Base-by-base conservation (phyloP, 2,329 filamentous ascomycete genomes). In the Ophiocordyceps camponoti-leonardi region DNA sequence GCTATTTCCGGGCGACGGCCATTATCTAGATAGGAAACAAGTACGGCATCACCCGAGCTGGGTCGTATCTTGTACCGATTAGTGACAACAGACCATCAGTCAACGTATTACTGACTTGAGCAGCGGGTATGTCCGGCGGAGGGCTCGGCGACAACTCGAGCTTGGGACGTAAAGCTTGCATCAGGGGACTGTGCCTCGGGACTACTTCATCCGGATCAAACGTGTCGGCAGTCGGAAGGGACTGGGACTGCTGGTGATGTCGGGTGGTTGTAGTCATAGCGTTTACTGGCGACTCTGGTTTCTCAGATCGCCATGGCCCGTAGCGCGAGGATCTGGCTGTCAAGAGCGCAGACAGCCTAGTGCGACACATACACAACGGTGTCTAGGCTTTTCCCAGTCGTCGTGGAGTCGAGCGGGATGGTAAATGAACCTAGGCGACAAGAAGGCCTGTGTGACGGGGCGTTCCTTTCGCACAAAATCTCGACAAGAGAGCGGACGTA, bases 1-100 rank as follows among this genome's bases (percentile, higher is more conserved):
- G 79, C 79, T 55, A 86, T 73, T 44, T 86, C 79, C 44, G 74
- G 77, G 52, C 68, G 68, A 56, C 77, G 77, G 55, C 78, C 76
- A 56, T 68, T 74, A 53, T 67, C 75, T 66, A 88, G 71, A 59
- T 71, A 68, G 47, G 67, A 63, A 50, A 90, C 71, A 60, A 90
- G 69, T 51, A 85, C 77, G 53, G 69, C 75, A 71, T 83, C 78
- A 53, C 73, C 76, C 57, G 74, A 73, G 54, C 66, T 75, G 40
- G 73, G 67, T 51, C 62, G 67, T 49, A 70, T 63, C 72, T 75
- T 77, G 54, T 58, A 66, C 51, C 62, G 64, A 68, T 67, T 63
- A 67, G 67, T 69, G 58, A 72, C 71, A 53, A 69, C 53, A 52
- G 56, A 54, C 54, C 55, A 48, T 46, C 42, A 50, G 56, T 52